phyloP scores from a whole-genome alignment of 495 filamentous ascomycete genomes.

The Xylaria castorea region DNA sequence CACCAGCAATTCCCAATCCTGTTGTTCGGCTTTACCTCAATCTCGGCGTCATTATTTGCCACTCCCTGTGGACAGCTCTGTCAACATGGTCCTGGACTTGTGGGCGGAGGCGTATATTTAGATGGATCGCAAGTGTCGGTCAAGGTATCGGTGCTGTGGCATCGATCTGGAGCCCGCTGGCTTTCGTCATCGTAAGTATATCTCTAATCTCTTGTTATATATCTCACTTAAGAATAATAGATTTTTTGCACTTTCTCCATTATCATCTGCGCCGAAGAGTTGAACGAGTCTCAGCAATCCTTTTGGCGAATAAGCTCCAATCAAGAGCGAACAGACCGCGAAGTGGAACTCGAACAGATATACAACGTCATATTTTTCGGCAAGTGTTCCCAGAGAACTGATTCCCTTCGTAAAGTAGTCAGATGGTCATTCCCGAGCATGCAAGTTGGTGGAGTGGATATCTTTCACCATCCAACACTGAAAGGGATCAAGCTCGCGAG shows the following conservation, averaged over 20 bases:
- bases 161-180: slow-evolving; percentile 6
- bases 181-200: slow-evolving; percentile 9
- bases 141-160: neutral
- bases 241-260: slow-evolving; percentile 12
- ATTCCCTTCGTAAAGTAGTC: neutral
- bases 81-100: neutral
- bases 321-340: neutral
- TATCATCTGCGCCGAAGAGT: neutral
- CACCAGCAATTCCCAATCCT: slow-evolving; percentile 6
- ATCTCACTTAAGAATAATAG: neutral
- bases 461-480: neutral
- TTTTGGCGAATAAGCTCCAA: neutral
- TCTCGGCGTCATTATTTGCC: neutral
- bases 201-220: neutral
- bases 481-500: neutral
- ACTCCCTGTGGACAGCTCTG: slow-evolving; percentile 7
- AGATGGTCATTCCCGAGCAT: neutral
- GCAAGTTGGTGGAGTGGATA: neutral
- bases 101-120: neutral
- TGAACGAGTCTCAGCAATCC: neutral
- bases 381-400: neutral
- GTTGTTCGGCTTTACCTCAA: neutral
- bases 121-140: neutral
- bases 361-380: slow-evolving; percentile 9
- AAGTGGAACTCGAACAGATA: neutral